Evolutionary conservation across 2,329 filamentous ascomycete species (phyloP), one percentile per base, ranked within the genome.

Genomic region (Arthroderma uncinatum): DNA sequence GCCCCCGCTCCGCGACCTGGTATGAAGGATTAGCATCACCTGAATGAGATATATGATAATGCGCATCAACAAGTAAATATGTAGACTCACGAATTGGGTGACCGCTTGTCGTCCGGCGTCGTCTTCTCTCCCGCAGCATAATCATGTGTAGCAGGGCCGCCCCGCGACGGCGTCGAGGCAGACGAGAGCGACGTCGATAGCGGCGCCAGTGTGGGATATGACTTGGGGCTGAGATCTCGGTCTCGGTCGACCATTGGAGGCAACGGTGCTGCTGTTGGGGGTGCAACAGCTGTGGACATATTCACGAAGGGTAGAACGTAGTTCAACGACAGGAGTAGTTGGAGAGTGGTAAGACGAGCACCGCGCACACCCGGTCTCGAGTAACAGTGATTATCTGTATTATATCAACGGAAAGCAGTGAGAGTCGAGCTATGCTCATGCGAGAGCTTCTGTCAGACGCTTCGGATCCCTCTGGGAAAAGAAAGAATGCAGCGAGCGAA

Each of bases 101-200:
- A 79, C 60, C 71, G 76, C 74, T 80, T 80, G 68, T 78, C 76
- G 68, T 72, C 78, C 64, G 57, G 73, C 67, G 70, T 65, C 30
- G 53, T 62, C 55, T 65, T 65, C 40, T 72, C 72, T 28, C 71
- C 60, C 28, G 68, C 68, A 5, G 66, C 66, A 19, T 50, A 50
- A 48, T 74, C 70, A 52, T 67, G 67, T 21, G 70, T 64, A 16
- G 64, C 62, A 39, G 62, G 65, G 44, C 68, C 65, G 58, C 67
- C 62, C 39, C 68, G 66, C 34, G 69, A 65, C 9, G 70, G 67
- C 59, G 68, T 68, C 54, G 69, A 65, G 60, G 64, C 69, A 53
- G 67, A 70, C 39, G 67, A 65, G 47, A 70, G 67, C 23, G 65
- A 62, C 23, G 66, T 62, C 23, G 63, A 66, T 47, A 69, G 67